Conservation (phyloP, 176 grass and related monocot genomes). For the Ensete glaucum region DNA sequence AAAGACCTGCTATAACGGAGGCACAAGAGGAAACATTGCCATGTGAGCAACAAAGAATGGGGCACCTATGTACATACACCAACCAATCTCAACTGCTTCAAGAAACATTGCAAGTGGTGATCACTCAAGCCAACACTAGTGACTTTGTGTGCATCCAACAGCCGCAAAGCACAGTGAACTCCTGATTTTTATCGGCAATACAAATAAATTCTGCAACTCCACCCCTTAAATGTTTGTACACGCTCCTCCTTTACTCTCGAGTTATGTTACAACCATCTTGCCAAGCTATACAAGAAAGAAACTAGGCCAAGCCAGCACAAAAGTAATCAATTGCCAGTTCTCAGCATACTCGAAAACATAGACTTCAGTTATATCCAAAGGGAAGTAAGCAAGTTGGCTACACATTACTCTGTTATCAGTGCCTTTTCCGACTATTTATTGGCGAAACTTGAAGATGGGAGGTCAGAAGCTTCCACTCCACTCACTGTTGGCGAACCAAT, state of each 20-base stretch:
- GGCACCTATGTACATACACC: no score
- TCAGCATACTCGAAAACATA: not conserved
- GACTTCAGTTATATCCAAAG: not conserved
- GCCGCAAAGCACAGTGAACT: no score
- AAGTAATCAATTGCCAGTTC: not conserved
- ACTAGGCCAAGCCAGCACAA: conserved; percentile 1
- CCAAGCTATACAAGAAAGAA: conserved; percentile 14
- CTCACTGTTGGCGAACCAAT: not conserved
- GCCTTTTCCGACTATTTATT: not conserved
- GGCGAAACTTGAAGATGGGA: conserved; percentile 15
- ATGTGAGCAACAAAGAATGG: no score
- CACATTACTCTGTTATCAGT: not conserved
- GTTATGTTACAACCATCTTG: not conserved
- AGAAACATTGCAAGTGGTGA: not conserved
- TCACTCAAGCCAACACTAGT: no score
- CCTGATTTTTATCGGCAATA: no score
- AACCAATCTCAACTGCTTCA: not conserved
- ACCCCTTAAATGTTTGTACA: not conserved
- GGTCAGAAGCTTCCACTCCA: not conserved
- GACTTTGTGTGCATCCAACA: no score
- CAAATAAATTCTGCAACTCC: no score
- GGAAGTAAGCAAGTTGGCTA: not conserved
- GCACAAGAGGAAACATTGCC: no score
- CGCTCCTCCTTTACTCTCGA: not conserved
- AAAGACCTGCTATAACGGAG: accelerated